Conservation (phyloP, 2,329 filamentous ascomycete genomes). For the Penicillium sp. region DNA sequence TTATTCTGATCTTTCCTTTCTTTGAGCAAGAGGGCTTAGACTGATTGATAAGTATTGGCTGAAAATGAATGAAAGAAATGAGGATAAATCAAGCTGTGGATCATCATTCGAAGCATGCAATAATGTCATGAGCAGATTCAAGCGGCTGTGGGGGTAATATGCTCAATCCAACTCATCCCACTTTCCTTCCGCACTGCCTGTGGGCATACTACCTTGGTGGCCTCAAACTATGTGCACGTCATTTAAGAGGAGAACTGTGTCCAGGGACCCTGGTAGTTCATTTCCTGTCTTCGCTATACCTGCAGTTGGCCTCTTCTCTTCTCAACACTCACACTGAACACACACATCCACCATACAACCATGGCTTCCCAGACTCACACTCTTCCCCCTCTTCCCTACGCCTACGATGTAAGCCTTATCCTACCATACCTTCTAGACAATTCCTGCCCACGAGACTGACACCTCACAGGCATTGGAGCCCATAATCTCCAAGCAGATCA, state of each 20-base stretch:
- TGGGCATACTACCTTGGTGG: constrained; percentile 16
- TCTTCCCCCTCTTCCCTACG: constrained; percentile 66
- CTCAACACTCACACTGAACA: background rate
- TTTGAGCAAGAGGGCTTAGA: too few species aligned
- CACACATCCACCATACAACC: constrained; percentile 4
- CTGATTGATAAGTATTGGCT: too few species aligned
- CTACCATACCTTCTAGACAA: background rate
- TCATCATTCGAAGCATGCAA: too few species aligned
- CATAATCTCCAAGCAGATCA: constrained; percentile 79
- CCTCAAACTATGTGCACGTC: background rate
- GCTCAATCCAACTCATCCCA: constrained; percentile 2
- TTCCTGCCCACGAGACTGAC: constrained; percentile 51
- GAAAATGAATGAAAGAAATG: too few species aligned
- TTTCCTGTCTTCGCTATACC: background rate
- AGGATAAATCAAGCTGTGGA: too few species aligned
- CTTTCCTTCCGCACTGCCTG: background rate
- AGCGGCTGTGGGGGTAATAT: background rate
- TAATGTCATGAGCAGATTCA: background rate
- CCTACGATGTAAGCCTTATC: constrained; percentile 63
- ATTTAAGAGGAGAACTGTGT: background rate
- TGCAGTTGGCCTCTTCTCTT: background rate
- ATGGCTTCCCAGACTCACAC: constrained; percentile 50
- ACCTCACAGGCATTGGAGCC: constrained; percentile 71
- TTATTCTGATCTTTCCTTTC: too few species aligned
- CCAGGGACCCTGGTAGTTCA: constrained; percentile 19